These are phyloP conservation scores for Santalum album DNA, from an alignment of 164 flowering plant species.

Conservation along the genomic window DNA sequence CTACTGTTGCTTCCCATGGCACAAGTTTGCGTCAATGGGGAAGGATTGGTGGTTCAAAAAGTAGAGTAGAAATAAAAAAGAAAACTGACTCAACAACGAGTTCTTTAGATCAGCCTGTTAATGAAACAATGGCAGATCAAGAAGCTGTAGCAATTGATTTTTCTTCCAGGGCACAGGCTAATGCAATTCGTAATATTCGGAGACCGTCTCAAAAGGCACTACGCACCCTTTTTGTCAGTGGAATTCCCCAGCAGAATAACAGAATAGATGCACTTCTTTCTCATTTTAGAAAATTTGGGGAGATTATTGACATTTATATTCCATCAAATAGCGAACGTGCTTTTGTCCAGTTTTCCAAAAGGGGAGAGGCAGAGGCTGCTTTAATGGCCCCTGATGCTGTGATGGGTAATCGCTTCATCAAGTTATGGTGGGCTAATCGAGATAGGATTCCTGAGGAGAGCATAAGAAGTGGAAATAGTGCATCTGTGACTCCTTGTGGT, in stretches of 20 bases:
- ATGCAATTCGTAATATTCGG: slow-evolving; percentile 23
- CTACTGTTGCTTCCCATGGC: no score
- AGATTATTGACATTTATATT: slow-evolving; percentile 72
- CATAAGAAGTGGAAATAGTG: slow-evolving; percentile 20
- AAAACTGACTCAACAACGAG: slow-evolving; percentile 26
- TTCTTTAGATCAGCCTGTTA: slow-evolving; percentile 23
- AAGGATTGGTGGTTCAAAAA: slow-evolving; percentile 38
- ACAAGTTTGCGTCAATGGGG: slow-evolving; percentile 53
- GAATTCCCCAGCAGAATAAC: slow-evolving; percentile 69
- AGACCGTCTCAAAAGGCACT: slow-evolving; percentile 59
- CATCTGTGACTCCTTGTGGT: slow-evolving; percentile 23
- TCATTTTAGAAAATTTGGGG: slow-evolving; percentile 88
- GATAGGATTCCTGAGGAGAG: slow-evolving; percentile 63
- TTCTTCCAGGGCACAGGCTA: no score
- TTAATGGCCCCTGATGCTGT: slow-evolving; percentile 96
- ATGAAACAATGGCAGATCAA: slow-evolving; percentile 28
- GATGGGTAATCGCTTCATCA: slow-evolving; percentile 96
- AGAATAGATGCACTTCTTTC: slow-evolving; percentile 65
- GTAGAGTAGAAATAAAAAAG: slow-evolving; percentile 30
- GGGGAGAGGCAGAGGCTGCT: slow-evolving; percentile 97
- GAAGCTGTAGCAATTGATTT: slow-evolving; percentile 22
- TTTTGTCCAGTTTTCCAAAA: slow-evolving; percentile 86
- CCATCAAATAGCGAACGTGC: slow-evolving; percentile 70
- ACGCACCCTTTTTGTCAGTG: slow-evolving; percentile 76
- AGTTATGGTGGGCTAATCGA: slow-evolving; percentile 90